phyloP scores from a whole-genome alignment of 2,329 filamentous ascomycete genomes.

The Paecilomyces dactylethromorphus region DNA sequence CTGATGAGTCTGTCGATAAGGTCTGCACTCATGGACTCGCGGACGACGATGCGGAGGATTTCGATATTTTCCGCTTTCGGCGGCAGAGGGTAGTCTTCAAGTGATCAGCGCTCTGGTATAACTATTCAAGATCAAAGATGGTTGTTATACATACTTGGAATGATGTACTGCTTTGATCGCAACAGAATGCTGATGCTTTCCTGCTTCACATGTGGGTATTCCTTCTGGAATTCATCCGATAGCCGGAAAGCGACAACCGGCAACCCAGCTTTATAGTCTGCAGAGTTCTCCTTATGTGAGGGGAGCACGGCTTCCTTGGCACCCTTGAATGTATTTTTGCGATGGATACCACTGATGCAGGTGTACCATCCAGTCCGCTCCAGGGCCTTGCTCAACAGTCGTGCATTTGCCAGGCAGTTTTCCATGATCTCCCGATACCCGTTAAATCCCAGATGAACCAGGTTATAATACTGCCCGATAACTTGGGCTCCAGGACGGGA shows the following conservation, averaged over 20 bases:
- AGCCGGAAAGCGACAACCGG: conserved; percentile 64
- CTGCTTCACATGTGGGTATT: conserved; percentile 59
- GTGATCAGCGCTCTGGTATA: background rate
- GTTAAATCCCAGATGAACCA: conserved; percentile 62
- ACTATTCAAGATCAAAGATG: background rate
- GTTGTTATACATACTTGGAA: conserved; percentile 48
- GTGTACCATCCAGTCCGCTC: conserved; percentile 62
- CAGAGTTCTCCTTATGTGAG: conserved; percentile 45
- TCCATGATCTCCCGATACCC: conserved; percentile 60
- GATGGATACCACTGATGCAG: conserved; percentile 60
- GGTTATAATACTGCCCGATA: conserved; percentile 66
- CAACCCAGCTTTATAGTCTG: conserved; percentile 57
- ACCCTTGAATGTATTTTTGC: conserved; percentile 44
- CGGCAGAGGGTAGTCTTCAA: conserved; percentile 55
- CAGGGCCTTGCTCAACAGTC: conserved; percentile 56
- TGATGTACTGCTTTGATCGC: conserved; percentile 63
- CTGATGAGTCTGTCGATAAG: conserved; percentile 57
- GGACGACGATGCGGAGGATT: conserved; percentile 61
- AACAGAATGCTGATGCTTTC: conserved; percentile 57
- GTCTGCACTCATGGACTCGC: conserved; percentile 63
- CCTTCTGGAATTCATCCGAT: conserved; percentile 53
- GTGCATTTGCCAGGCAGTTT: conserved; percentile 59
- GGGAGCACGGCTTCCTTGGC: conserved; percentile 37
- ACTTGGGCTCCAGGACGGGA: conserved; percentile 64
- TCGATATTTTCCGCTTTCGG: conserved; percentile 56